phyloP scores from a whole-genome alignment of 805 yeast species.

The Candida maesae region DNA sequence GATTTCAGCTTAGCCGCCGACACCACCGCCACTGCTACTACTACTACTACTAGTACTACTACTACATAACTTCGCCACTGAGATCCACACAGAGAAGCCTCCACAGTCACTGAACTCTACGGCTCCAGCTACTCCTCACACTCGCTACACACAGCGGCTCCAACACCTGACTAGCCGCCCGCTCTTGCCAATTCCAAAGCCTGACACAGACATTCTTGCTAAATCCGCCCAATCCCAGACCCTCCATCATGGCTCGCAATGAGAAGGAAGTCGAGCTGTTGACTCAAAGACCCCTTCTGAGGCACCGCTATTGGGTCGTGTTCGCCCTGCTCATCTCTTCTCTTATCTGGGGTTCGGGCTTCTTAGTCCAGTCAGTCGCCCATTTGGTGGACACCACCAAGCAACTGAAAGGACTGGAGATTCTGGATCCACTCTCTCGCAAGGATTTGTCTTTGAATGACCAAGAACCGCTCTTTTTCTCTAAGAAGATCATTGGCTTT shows the following conservation, averaged over 20 bases:
- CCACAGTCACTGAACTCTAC: no score
- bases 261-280: neutral
- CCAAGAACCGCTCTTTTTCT: neutral
- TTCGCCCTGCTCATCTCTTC: slow-evolving; percentile 2
- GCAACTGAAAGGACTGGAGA: slow-evolving; percentile 5
- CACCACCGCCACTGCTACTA: no score
- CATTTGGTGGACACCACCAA: slow-evolving; percentile 8
- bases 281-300: neutral
- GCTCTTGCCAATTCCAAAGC: no score
- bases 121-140: no score
- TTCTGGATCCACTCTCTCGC: slow-evolving; percentile 9
- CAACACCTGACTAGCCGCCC: no score
- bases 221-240: no score
- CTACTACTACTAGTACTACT: no score
- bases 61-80: no score
- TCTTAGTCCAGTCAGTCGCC: slow-evolving; percentile 6
- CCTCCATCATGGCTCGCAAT: neutral
- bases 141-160: no score
- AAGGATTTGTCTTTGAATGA: slow-evolving; percentile 2
- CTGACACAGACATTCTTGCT: no score
- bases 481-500: slow-evolving; percentile 27
- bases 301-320: neutral
- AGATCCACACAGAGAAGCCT: no score
- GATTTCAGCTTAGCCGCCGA: no score
- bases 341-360: slow-evolving; percentile 13